Base-by-base conservation (phyloP, 106 monocot genomes). In the Dendrobium catenatum region DNA sequence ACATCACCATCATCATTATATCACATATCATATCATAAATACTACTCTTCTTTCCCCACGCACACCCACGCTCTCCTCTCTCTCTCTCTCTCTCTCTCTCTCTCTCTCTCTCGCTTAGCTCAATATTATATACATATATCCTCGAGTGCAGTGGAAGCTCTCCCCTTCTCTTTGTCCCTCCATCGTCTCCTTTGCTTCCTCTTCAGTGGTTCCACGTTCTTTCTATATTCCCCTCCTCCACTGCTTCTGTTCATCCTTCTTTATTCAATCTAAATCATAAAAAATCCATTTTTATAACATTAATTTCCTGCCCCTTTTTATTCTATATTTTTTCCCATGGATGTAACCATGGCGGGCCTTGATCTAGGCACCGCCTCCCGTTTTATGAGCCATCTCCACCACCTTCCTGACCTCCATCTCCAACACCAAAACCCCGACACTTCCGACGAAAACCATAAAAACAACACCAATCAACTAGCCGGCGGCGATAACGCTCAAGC, bases 291-390 rank as follows among this genome's bases (percentile, higher is more conserved):
- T 68, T 68, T 68, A 2, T n/a, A 68, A 7, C 22, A 68, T 68
- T 46, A 46, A 46, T 46, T 46, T 46, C 1, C 46, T 46, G 9
- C 46, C 29, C 10, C 10, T 68, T 24, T 68, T 31, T 68, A 2
- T 31, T 31, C 13, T 68, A 27, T n/a, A 68, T 68, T 31, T 68
- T 68, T 68, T 68, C 11, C 27, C 68, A 73, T 73, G 33, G 41
- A 24, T 16, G 26, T 73, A 17, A 73, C 41, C 68, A 79, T 79
- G 79, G 79, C 79, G 31, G 79, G 68, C 7, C 79, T 79, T 3
- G 79, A 79, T 67, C 79, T 68, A 15, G 61, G 79, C 67, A 79
- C 76, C 67, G 47, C 76, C 44, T 79, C 67, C n/a, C 42, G 55
- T 1, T 67, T 66, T 44, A 13, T 67, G 20, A 58, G 59, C 43